Percentiles rank a stretch among this genome's conserved stretches.
Conservation (phyloP, 495 filamentous ascomycete species). For the Penicillium antarcticum region DNA sequence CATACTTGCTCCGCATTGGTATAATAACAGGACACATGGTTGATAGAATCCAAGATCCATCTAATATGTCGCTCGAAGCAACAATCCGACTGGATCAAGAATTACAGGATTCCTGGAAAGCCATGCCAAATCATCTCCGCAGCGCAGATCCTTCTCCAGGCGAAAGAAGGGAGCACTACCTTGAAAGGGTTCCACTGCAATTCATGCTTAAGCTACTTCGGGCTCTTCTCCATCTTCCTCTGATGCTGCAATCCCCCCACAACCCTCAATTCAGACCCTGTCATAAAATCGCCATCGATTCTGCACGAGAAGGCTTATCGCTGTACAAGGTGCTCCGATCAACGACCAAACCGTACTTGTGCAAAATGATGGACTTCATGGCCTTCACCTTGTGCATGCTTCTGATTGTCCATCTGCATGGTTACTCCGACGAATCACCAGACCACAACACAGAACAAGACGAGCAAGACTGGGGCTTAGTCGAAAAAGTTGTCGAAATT, state of each 20-base stretch:
- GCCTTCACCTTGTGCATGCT: slow-evolving; percentile 51
- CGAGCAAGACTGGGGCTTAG: slow-evolving; percentile 41
- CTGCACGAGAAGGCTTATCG: slow-evolving; percentile 43
- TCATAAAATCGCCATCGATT: slow-evolving; percentile 41
- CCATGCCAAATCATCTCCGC: slow-evolving; percentile 34
- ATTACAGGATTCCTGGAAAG: slow-evolving; percentile 36
- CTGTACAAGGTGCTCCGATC: slow-evolving; percentile 43
- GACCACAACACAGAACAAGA: slow-evolving; percentile 32
- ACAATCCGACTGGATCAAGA: slow-evolving; percentile 49
- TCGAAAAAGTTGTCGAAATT: slow-evolving; percentile 38
- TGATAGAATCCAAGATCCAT: slow-evolving; percentile 46
- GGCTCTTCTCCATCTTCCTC: slow-evolving; percentile 51
- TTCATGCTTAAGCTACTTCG: slow-evolving; percentile 45
- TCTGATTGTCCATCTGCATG: slow-evolving; percentile 45
- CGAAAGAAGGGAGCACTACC: slow-evolving; percentile 18
- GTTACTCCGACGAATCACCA: slow-evolving; percentile 29
- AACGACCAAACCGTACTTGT: slow-evolving; percentile 35
- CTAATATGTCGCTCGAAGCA: slow-evolving; percentile 31
- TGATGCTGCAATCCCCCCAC: slow-evolving; percentile 48
- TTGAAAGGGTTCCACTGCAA: slow-evolving; percentile 38
- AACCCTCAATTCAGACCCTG: slow-evolving; percentile 40
- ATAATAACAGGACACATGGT: slow-evolving; percentile 47
- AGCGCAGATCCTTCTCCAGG: slow-evolving; percentile 9
- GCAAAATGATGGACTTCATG: slow-evolving; percentile 54
- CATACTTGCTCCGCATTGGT: slow-evolving; percentile 32